A percentile compares a stretch with the other conserved stretches of the same genome.
phyloP scores from a whole-genome alignment of 768 basidiomycete species.

The Russula brevipes region DNA sequence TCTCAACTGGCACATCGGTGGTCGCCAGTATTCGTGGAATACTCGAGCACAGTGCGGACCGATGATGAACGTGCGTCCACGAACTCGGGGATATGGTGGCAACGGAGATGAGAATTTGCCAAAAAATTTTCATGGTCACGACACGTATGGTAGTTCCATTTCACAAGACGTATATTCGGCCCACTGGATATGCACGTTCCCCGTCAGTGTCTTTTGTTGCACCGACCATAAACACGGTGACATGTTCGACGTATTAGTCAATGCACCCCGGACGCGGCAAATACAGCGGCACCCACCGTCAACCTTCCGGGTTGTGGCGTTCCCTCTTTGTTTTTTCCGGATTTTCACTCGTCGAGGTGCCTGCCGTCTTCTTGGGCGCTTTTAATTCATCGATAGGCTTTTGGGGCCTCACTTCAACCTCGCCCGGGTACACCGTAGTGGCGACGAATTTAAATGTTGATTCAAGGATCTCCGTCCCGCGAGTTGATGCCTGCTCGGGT shows the following conservation, averaged over 20 bases:
- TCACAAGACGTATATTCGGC: background rate
- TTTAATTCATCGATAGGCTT: background rate
- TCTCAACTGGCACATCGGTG: background rate
- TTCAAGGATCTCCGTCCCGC: background rate
- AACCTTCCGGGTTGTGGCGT: background rate
- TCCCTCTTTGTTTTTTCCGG: background rate
- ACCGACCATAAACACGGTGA: background rate
- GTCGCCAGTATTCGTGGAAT: background rate
- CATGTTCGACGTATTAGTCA: background rate
- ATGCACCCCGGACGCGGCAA: background rate
- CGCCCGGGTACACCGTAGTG: background rate
- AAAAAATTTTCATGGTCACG: constrained; percentile 2
- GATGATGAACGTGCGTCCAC: background rate
- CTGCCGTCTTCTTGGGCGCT: background rate
- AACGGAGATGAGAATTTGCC: constrained; percentile 18
- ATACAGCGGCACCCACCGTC: background rate
- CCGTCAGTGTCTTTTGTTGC: background rate
- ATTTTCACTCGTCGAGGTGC: background rate
- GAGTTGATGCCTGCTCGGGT: background rate
- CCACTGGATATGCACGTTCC: background rate
- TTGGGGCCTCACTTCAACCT: background rate
- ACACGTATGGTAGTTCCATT: background rate
- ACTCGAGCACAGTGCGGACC: background rate
- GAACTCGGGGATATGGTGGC: constrained; percentile 8
- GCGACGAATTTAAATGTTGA: background rate